A percentile compares a stretch with the other conserved stretches of the same genome.
These are phyloP conservation scores for Cenococcum geophilum DNA, from an alignment of 495 filamentous ascomycete genomes.

Conservation along the genomic window DNA sequence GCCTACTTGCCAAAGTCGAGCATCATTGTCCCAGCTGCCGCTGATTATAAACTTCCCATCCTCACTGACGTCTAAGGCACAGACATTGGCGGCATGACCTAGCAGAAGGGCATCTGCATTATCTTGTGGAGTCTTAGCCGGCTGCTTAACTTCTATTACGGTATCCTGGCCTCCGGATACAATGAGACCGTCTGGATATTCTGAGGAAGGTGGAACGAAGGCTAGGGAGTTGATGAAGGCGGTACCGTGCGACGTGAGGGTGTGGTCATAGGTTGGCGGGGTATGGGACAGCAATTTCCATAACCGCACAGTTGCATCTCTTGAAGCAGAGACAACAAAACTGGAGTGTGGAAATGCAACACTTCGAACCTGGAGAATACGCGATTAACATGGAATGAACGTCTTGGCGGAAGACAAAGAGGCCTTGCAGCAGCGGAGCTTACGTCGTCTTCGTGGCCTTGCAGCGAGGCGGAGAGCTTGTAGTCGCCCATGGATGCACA, in stretches of 20 bases:
- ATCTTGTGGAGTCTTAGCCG: slow-evolving; percentile 55
- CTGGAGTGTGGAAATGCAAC: slow-evolving; percentile 73
- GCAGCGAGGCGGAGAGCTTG: slow-evolving; percentile 42
- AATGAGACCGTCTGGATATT: slow-evolving; percentile 73
- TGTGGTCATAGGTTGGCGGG: slow-evolving; percentile 68
- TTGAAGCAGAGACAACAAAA: slow-evolving; percentile 72
- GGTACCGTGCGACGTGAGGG: slow-evolving; percentile 65
- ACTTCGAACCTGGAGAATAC: slow-evolving; percentile 65
- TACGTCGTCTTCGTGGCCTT: slow-evolving; percentile 44
- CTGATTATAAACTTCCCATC: slow-evolving; percentile 71
- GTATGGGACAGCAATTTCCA: slow-evolving; percentile 66
- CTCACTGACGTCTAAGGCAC: slow-evolving; percentile 69
- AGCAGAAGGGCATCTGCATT: slow-evolving; percentile 80
- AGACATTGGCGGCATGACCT: slow-evolving; percentile 82
- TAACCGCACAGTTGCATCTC: slow-evolving; percentile 82
- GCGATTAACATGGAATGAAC: slow-evolving; percentile 10
- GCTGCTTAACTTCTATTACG: slow-evolving; percentile 83
- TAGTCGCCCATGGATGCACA: slow-evolving; percentile 35
- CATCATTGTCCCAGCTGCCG: slow-evolving; percentile 90
- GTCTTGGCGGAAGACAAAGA: background rate
- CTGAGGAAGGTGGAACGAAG: slow-evolving; percentile 62
- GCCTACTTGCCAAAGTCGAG: slow-evolving; percentile 79
- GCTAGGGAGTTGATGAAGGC: slow-evolving; percentile 81
- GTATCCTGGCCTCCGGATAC: slow-evolving; percentile 83
- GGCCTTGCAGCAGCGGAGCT: slow-evolving; percentile 6